Percentiles rank a stretch among this genome's conserved stretches.
phyloP scores from a whole-genome alignment of 106 monocot genomes.

The Dendrobium chrysotoxum region DNA sequence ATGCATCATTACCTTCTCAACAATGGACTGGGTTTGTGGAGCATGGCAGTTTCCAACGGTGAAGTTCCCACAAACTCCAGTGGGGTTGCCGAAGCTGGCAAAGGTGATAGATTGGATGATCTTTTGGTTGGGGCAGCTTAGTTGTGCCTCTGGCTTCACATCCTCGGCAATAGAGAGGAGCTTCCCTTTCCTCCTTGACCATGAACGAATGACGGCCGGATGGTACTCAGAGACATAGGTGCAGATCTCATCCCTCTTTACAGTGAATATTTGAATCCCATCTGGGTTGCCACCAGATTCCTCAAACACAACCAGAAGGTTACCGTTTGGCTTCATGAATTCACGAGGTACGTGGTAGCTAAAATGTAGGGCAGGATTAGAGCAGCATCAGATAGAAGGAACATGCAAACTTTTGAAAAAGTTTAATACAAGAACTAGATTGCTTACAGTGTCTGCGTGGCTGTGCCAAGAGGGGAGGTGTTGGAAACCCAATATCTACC shows the following conservation, averaged over 20 bases:
- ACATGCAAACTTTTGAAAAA: background rate
- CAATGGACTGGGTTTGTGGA: conserved; percentile 23
- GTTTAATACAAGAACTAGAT: background rate
- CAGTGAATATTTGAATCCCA: conserved; percentile 32
- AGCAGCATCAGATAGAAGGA: background rate
- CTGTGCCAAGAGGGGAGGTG: conserved; percentile 46
- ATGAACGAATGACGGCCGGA: background rate
- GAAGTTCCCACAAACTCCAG: conserved; percentile 57
- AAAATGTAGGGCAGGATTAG: background rate
- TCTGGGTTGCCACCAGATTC: conserved; percentile 57
- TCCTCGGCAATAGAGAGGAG: conserved; percentile 37
- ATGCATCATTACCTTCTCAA: conserved; percentile 49
- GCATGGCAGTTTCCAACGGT: conserved; percentile 58
- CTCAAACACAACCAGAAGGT: conserved; percentile 42
- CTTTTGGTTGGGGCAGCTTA: conserved; percentile 44
- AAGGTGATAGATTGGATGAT: conserved; percentile 51
- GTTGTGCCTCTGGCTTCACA: conserved; percentile 32
- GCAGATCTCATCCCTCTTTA: conserved; percentile 83
- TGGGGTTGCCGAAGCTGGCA: conserved; percentile 78
- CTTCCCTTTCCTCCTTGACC: background rate
- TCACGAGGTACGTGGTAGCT: conserved; percentile 79
- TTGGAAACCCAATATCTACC: conserved; percentile 79
- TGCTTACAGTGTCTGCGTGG: conserved; percentile 68
- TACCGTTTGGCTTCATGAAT: conserved; percentile 43
- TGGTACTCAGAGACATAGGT: conserved; percentile 24